A percentile compares a stretch with the other conserved stretches of the same genome.
Evolutionary conservation across 1,284 basidiomycete genomes (phyloP).

Genomic region (Leccinum proximum): DNA sequence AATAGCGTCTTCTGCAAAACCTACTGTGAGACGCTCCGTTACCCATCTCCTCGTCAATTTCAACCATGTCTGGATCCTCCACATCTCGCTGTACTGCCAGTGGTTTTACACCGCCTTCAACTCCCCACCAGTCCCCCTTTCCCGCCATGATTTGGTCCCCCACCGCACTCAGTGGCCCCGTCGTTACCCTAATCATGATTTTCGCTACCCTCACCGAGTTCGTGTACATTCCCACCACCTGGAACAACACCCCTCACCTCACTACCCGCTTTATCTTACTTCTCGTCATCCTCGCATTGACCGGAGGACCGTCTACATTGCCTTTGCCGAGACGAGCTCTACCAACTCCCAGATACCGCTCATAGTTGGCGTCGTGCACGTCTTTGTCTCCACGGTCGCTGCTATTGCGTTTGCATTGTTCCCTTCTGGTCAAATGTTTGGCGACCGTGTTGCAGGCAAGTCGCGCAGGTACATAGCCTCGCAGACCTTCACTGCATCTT

Average conservation of each 20-base stretch:
- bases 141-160: constrained; percentile 92
- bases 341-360: too few species aligned
- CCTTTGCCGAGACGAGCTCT: constrained; percentile 53
- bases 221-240: constrained; percentile 94
- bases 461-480: constrained; percentile 94
- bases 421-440: constrained; percentile 93
- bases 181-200: constrained; percentile 91
- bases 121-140: constrained; percentile 61
- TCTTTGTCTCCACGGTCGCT: constrained; percentile 37
- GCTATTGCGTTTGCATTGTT: constrained; percentile 77
- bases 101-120: constrained; percentile 89
- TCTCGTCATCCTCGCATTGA: constrained; percentile 81
- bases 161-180: constrained; percentile 86
- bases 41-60: constrained; percentile 96
- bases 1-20: constrained; percentile 99
- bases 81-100: constrained; percentile 50
- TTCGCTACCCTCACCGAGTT: constrained; percentile 90
- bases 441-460: constrained; percentile 93
- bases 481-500: constrained; percentile 96
- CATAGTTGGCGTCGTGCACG: too few species aligned
- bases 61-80: constrained; percentile 95
- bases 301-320: constrained; percentile 91
- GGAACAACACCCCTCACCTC: constrained; percentile 96
- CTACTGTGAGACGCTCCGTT: constrained; percentile 92
- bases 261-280: constrained; percentile 88